Percentiles rank a stretch among this genome's conserved stretches.
These are phyloP conservation scores for Fagopyrum tataricum DNA, from an alignment of 148 eudicot genomes.

Conservation along the genomic window DNA sequence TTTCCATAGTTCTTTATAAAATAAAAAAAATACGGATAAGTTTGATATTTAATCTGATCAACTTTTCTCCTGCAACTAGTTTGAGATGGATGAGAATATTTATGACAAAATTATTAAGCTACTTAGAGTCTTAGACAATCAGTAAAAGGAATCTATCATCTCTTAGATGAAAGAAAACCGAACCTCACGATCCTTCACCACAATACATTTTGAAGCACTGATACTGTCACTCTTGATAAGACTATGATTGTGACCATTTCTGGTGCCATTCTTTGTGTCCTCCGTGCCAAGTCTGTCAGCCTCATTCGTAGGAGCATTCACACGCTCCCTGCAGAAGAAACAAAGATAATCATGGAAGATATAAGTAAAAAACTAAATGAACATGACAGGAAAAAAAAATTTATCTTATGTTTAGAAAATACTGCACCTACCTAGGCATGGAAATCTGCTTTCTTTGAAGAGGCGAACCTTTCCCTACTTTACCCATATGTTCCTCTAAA, in stretches of 20 bases:
- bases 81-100: background rate
- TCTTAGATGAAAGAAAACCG: background rate
- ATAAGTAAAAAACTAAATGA: background rate
- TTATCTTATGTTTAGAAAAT: background rate
- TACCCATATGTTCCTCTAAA: constrained; percentile 72
- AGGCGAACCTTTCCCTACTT: constrained; percentile 58
- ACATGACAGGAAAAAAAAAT: background rate
- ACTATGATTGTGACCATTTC: constrained; percentile 14
- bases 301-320: constrained; percentile 45
- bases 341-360: background rate
- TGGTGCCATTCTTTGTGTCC: background rate
- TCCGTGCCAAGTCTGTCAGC: background rate
- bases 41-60: no score
- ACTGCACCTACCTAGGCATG: constrained; percentile 90
- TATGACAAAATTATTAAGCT: background rate
- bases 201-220: constrained; percentile 57
- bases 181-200: constrained; percentile 29
- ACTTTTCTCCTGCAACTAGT: background rate
- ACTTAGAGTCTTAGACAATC: background rate
- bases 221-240: constrained; percentile 69
- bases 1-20: no score
- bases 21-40: no score
- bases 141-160: background rate
- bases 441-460: constrained; percentile 84
- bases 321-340: constrained; percentile 45